These are phyloP conservation scores for Yarrowia sp. DNA, from an alignment of 805 yeast species.

Conservation along the genomic window DNA sequence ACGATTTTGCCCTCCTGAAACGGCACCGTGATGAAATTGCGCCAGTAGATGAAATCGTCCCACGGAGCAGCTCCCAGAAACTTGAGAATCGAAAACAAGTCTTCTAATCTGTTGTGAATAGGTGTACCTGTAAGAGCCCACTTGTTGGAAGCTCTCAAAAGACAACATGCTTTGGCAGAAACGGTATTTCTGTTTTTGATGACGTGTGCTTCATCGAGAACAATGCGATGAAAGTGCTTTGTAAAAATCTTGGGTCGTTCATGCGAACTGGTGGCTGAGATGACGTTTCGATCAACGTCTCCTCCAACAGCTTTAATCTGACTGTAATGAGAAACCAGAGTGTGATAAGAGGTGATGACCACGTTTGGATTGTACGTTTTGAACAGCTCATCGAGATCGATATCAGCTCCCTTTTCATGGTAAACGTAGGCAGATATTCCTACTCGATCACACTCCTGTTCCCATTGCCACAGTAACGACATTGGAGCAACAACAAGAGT, in stretches of 20 bases:
- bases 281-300: neutral
- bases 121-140: slow-evolving; percentile 96
- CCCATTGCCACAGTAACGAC: slow-evolving; percentile 91
- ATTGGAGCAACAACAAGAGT: slow-evolving; percentile 85
- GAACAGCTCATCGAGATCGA: slow-evolving; percentile 51
- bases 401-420: slow-evolving; percentile 61
- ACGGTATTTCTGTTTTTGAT: slow-evolving; percentile 76
- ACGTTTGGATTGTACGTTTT: slow-evolving; percentile 54
- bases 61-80: slow-evolving; percentile 84
- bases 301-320: slow-evolving; percentile 36
- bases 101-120: slow-evolving; percentile 82
- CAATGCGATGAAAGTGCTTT: slow-evolving; percentile 68
- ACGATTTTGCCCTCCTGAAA: slow-evolving; percentile 69
- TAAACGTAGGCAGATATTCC: slow-evolving; percentile 47
- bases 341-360: slow-evolving; percentile 82
- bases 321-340: slow-evolving; percentile 72
- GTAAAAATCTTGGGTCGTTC: slow-evolving; percentile 47
- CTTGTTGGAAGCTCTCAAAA: slow-evolving; percentile 57
- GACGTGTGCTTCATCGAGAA: slow-evolving; percentile 87
- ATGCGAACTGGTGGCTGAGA: slow-evolving; percentile 17
- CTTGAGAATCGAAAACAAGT: slow-evolving; percentile 70
- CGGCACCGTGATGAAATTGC: slow-evolving; percentile 75
- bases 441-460: slow-evolving; percentile 49
- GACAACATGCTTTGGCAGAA: slow-evolving; percentile 74
- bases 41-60: slow-evolving; percentile 83